Evolutionary conservation across 371 early-diverging fungal genomes (phyloP), one percentile per base, ranked within the genome.

Genomic region (Mycotypha africana): DNA sequence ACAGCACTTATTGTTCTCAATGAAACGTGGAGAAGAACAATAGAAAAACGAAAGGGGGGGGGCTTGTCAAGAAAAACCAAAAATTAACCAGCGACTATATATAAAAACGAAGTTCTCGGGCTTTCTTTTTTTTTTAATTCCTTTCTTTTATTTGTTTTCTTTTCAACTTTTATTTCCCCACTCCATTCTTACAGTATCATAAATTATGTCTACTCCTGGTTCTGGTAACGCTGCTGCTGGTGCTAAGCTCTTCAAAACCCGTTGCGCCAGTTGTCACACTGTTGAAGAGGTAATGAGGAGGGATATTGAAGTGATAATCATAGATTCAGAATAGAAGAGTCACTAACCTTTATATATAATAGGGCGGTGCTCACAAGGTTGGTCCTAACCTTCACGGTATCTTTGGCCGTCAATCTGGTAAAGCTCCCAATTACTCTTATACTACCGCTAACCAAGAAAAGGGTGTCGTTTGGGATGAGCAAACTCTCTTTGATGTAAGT

Each of bases 191-290:
- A 8, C 11, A 28, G 32, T 38, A 46, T 49, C 36, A 55, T 32
- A 38, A 38, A 51, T 33, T 3, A 54, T 54, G 56, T 55, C 56
- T 49, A 43, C 54, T 54, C 43, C 54, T 42, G 57, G 51, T 51
- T 42, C 51, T 56, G 72, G 73, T 58, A 61, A 72, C 66, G 73
- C 67, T 60, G 39, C 66, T 59, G 73, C 69, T 63, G 97, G 97
- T 76, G 95, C 95, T 62, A 93, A 93, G 84, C 93, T 97, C 76
- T 98, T 98, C 91, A 93, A 95, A 85, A 96, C 96, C 59, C 91
- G 98, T 53, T 98, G 98, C 62, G 93, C 95, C 47, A 92, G 91
- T 66, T 98, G 98, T 86, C 97, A 98, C 85, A 95, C 93, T 53
- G 85, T 92, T 32, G 95, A 95, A 58, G 78, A 67, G 60, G 89